Conservation (phyloP, 177 flowering plant genomes). For the Vitis hybrid region DNA sequence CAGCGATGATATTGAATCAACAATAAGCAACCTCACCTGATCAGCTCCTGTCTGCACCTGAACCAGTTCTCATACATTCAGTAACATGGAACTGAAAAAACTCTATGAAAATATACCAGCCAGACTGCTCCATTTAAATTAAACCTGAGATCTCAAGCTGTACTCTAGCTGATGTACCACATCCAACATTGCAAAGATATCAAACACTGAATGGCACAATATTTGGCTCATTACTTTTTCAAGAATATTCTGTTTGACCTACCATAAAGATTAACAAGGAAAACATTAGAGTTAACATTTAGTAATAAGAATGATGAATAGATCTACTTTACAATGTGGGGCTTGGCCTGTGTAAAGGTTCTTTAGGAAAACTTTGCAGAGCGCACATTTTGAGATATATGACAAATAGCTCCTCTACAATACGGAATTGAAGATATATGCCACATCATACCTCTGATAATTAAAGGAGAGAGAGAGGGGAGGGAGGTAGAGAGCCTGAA, state of each 20-base stretch:
- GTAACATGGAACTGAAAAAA: conserved; percentile 7
- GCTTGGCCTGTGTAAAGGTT: no score
- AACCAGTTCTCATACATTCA: conserved; percentile 13
- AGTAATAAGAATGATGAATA: no score
- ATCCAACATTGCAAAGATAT: conserved; percentile 63
- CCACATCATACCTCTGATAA: no score
- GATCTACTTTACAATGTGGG: no score
- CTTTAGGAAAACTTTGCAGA: no score
- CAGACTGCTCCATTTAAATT: conserved; percentile 6
- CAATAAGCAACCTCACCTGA: conserved; percentile 47
- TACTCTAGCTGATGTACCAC: conserved; percentile 51
- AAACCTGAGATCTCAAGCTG: conserved; percentile 53
- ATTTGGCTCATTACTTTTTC: conserved; percentile 59
- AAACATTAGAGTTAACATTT: neutral
- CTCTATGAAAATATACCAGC: neutral
- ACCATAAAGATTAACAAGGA: conserved; percentile 7
- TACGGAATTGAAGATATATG: no score
- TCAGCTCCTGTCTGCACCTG: conserved; percentile 29
- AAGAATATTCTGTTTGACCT: conserved; percentile 34
- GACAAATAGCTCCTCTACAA: no score
- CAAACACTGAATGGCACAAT: conserved; percentile 61
- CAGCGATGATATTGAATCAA: conserved; percentile 80
- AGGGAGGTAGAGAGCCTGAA: neutral
- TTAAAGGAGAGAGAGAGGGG: no score
- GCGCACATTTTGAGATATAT: no score